Evolutionary conservation across 495 filamentous ascomycete genomes (phyloP).

Genomic region (Bacidia gigantensis): DNA sequence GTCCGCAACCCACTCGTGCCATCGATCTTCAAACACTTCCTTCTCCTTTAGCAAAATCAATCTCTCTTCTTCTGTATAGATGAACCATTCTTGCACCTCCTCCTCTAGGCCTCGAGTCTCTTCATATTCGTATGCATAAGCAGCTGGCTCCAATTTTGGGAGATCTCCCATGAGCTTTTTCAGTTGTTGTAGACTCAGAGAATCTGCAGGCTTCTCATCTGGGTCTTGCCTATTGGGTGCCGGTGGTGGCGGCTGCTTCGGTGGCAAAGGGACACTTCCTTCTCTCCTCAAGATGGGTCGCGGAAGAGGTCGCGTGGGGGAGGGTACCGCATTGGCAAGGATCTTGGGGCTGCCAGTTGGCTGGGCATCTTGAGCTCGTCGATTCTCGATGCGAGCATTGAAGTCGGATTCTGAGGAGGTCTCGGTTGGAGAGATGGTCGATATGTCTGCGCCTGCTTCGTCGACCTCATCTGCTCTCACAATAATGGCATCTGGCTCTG

Average conservation of each 20-base stretch:
- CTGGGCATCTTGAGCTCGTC: slow-evolving; percentile 20
- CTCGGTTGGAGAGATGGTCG: slow-evolving; percentile 26
- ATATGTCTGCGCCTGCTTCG: slow-evolving; percentile 40
- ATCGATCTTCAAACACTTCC: slow-evolving; percentile 54
- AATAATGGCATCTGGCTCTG: slow-evolving; percentile 22
- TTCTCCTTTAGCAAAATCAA: slow-evolving; percentile 52
- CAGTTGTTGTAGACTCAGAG: slow-evolving; percentile 70
- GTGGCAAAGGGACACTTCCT: slow-evolving; percentile 35
- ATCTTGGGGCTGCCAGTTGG: slow-evolving; percentile 12
- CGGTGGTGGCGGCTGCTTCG: slow-evolving; percentile 43
- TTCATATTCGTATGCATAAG: slow-evolving; percentile 90
- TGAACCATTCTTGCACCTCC: slow-evolving; percentile 94
- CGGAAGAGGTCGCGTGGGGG: slow-evolving; percentile 14
- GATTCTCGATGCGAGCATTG: slow-evolving; percentile 31
- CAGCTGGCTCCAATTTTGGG: slow-evolving; percentile 59
- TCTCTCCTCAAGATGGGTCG: slow-evolving; percentile 47
- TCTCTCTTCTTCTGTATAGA: slow-evolving; percentile 69
- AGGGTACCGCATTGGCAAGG: slow-evolving; percentile 16
- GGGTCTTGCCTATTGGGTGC: slow-evolving; percentile 35
- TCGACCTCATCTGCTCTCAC: slow-evolving; percentile 44
- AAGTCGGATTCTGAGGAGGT: slow-evolving; percentile 37
- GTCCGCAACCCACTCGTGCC: slow-evolving; percentile 35
- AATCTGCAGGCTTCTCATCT: slow-evolving; percentile 44
- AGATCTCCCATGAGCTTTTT: slow-evolving; percentile 68
- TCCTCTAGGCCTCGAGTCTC: slow-evolving; percentile 68